A percentile compares a stretch with the other conserved stretches of the same genome.
These are phyloP conservation scores for Mycena latifolia DNA, from an alignment of 768 basidiomycete genomes.

Conservation along the genomic window DNA sequence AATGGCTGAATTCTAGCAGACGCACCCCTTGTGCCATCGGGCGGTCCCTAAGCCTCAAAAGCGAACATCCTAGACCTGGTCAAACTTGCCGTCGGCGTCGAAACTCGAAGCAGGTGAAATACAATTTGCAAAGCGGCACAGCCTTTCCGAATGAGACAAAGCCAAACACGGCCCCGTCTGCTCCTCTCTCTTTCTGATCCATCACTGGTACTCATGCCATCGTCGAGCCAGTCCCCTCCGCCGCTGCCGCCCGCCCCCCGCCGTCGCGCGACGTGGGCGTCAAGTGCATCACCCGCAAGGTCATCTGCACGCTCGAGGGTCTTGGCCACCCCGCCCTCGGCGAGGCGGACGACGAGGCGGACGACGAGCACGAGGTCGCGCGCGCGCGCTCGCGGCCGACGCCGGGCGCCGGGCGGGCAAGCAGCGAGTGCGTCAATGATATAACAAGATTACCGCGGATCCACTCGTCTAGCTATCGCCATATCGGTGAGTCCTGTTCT, in stretches of 20 bases:
- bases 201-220: too few species aligned
- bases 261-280: conserved; percentile 52
- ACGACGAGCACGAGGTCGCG: conserved; percentile 46
- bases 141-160: neutral
- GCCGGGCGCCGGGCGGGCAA: conserved; percentile 18
- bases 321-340: conserved; percentile 50
- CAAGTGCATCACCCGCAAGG: conserved; percentile 61
- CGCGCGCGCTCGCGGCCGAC: conserved; percentile 36
- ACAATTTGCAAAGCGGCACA: too few species aligned
- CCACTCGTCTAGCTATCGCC: too few species aligned
- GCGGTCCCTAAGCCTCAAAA: neutral
- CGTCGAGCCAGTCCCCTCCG: conserved; percentile 7
- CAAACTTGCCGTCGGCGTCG: too few species aligned
- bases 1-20: neutral
- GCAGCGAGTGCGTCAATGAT: too few species aligned
- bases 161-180: neutral
- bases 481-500: conserved; percentile 82
- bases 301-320: conserved; percentile 61
- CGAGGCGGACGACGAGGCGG: conserved; percentile 48
- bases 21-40: neutral
- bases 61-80: too few species aligned
- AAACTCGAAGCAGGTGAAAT: too few species aligned
- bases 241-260: conserved; percentile 17
- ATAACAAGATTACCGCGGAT: conserved; percentile 83
- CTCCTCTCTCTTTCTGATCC: neutral